A percentile compares a stretch with the other conserved stretches of the same genome.
These are phyloP conservation scores for Psilocybe subaeruginosa DNA, from an alignment of 768 basidiomycete genomes.

Conservation along the genomic window DNA sequence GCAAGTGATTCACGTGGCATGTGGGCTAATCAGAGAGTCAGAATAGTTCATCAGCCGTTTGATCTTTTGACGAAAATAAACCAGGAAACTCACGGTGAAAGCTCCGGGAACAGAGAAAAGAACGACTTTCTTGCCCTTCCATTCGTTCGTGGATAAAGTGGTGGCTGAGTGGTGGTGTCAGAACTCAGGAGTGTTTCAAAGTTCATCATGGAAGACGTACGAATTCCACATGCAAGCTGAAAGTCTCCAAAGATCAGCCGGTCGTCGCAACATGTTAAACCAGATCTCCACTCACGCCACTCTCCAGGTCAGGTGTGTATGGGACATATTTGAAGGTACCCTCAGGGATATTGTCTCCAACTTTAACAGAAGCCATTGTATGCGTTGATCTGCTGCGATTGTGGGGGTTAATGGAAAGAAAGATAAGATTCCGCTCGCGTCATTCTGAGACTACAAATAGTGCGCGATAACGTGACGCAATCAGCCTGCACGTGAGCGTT, in stretches of 20 bases:
- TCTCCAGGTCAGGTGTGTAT: constrained; percentile 63
- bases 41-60: constrained; percentile 22
- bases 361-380: constrained; percentile 35
- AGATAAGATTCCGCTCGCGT: constrained; percentile 4
- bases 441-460: constrained; percentile 1
- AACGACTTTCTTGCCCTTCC: constrained; percentile 85
- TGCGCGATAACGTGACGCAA: constrained; percentile 13
- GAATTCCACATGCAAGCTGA: constrained; percentile 64
- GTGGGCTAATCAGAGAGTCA: constrained; percentile 44
- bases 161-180: constrained; percentile 39
- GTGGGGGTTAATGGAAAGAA: constrained; percentile 8
- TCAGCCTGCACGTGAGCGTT: constrained; percentile 4
- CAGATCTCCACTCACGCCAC: constrained; percentile 45
- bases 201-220: constrained; percentile 43
- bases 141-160: constrained; percentile 58
- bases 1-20: constrained; percentile 68
- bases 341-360: constrained; percentile 41
- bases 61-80: constrained; percentile 3
- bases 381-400: neutral
- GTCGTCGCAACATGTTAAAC: neutral
- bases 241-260: constrained; percentile 14
- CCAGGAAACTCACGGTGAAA: constrained; percentile 60
- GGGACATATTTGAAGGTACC: constrained; percentile 55
- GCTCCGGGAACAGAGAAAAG: constrained; percentile 80
- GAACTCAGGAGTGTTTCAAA: constrained; percentile 10